These are phyloP conservation scores for Harringtonia lauricola DNA, from an alignment of 2,329 filamentous ascomycete genomes.

Conservation along the genomic window DNA sequence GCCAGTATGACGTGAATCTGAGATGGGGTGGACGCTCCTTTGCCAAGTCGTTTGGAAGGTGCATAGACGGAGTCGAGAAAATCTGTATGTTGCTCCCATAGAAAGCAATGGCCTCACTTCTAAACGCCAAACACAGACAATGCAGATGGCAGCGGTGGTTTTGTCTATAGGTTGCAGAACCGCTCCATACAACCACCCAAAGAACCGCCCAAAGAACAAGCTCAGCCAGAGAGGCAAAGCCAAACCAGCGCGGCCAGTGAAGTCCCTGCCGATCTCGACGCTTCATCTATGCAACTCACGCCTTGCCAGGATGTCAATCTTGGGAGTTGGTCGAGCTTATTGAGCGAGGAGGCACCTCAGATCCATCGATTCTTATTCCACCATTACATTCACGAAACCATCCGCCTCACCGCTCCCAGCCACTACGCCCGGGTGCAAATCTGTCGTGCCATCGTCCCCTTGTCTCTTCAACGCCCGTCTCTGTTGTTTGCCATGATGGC, in stretches of 20 bases:
- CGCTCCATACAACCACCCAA: not conserved
- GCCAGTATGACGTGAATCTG: constrained; percentile 15
- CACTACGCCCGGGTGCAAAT: constrained; percentile 6
- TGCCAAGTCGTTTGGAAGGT: constrained; percentile 5
- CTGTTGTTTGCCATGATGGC: constrained; percentile 6
- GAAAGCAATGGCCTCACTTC: too few relatives aligned
- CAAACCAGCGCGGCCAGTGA: too few relatives aligned
- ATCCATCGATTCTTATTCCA: constrained; percentile 6
- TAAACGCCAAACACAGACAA: not conserved
- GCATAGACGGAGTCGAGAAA: constrained; percentile 4
- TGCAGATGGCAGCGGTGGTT: not conserved
- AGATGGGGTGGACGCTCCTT: constrained; percentile 9
- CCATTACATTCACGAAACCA: constrained; percentile 9
- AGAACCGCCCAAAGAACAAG: not conserved
- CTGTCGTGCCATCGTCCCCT: constrained; percentile 7
- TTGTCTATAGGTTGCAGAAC: not conserved
- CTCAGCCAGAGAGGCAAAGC: too few relatives aligned
- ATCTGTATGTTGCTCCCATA: not conserved
- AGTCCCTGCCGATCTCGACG: not conserved
- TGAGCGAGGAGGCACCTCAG: not conserved
- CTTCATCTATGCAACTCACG: not conserved
- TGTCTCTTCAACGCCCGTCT: constrained; percentile 5
- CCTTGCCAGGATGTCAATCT: not conserved
- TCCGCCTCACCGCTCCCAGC: constrained; percentile 8
- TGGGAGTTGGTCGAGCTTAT: not conserved